Evolutionary conservation across 2,329 filamentous ascomycete species (phyloP).

Genomic region (Cryphonectria nitschkei): DNA sequence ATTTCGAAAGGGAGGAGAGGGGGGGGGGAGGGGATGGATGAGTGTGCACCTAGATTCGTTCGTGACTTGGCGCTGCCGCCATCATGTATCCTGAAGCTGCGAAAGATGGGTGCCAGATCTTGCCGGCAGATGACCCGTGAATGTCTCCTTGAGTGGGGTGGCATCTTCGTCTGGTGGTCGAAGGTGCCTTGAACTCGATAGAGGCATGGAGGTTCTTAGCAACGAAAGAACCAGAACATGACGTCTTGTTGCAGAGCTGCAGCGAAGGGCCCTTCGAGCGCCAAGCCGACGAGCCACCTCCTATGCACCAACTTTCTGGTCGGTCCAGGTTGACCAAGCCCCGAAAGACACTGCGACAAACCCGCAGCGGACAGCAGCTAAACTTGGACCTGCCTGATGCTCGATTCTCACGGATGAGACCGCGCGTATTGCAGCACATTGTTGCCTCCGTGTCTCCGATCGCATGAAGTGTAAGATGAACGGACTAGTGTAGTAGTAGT

Average conservation of each 20-base stretch:
- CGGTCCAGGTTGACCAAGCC: slow-evolving; percentile 4
- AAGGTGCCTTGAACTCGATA: background rate
- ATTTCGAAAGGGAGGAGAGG: background rate
- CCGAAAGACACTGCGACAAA: slow-evolving; percentile 22
- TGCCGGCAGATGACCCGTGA: slow-evolving; percentile 2
- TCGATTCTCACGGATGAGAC: slow-evolving; percentile 28
- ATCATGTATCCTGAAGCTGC: slow-evolving; percentile 4
- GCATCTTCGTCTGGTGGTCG: background rate
- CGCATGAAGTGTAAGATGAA: slow-evolving; percentile 1
- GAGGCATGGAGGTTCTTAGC: background rate
- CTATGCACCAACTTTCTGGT: background rate
- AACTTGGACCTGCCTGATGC: slow-evolving; percentile 33
- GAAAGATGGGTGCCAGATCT: background rate
- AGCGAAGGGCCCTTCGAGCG: background rate
- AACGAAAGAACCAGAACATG: background rate
- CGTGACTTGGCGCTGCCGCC: slow-evolving; percentile 4
- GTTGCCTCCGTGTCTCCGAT: background rate
- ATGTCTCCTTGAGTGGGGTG: background rate
- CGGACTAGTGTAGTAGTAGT: background rate
- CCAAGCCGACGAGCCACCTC: slow-evolving; percentile 8
- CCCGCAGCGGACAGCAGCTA: slow-evolving; percentile 20
- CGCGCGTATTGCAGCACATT: slow-evolving; percentile 10
- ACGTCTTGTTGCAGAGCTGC: background rate
- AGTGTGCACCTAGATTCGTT: background rate
- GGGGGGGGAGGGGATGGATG: background rate